Evolutionary conservation across 257 asterid species (phyloP).

Genomic region (Solanum ahanhuiri): DNA sequence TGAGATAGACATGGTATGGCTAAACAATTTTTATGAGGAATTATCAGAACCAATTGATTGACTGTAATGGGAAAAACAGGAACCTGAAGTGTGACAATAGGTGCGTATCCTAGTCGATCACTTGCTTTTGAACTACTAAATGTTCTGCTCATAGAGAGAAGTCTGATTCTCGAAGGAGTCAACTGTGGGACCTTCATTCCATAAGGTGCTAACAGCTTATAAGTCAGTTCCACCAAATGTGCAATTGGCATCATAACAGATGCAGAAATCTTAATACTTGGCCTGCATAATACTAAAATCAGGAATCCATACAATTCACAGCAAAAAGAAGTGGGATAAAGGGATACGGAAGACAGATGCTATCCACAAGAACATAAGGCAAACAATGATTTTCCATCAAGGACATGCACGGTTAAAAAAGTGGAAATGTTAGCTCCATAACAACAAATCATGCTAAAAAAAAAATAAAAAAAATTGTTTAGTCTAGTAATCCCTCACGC

Average conservation of each 20-base stretch:
- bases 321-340: not conserved
- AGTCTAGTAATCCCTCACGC: not conserved
- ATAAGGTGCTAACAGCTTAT: slow-evolving; percentile 64
- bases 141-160: slow-evolving; percentile 73
- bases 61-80: not conserved
- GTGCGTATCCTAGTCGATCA: slow-evolving; percentile 77
- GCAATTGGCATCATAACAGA: slow-evolving; percentile 84
- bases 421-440: not conserved
- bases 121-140: slow-evolving; percentile 79
- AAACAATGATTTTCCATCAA: not conserved
- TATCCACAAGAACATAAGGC: not conserved
- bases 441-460: not conserved
- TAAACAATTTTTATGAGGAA: not conserved
- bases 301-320: slow-evolving; percentile 30
- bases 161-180: slow-evolving; percentile 93
- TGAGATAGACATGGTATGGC: not conserved
- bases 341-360: not conserved
- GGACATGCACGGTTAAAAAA: not conserved
- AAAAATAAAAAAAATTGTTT: too few species aligned
- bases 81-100: slow-evolving; percentile 86
- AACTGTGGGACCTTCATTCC: slow-evolving; percentile 98
- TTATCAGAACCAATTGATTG: slow-evolving; percentile 6
- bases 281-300: slow-evolving; percentile 70
- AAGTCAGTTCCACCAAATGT: slow-evolving; percentile 60
- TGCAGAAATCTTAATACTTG: slow-evolving; percentile 73